Conservation (phyloP, 148 eudicot species). For the Nyssa sinensis region DNA sequence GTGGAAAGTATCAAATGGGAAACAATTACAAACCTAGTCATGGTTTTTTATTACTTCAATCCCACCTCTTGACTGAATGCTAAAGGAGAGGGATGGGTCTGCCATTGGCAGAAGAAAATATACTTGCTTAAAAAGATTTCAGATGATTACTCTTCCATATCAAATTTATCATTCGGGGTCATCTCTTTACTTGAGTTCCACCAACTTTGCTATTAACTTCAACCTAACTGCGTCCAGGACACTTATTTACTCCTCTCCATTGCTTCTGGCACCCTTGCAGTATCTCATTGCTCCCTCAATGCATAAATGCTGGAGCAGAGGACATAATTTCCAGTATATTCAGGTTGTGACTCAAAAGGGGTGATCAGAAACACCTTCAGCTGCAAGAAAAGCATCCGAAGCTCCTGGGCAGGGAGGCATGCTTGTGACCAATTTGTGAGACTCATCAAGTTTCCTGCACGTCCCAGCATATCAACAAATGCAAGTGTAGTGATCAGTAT, state of each 20-base stretch:
- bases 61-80: too few species aligned
- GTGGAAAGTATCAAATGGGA: too few species aligned
- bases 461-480: conserved; percentile 49
- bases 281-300: conserved; percentile 44
- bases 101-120: too few species aligned
- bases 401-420: conserved; percentile 44
- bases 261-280: conserved; percentile 31
- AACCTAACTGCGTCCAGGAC: conserved; percentile 43
- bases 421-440: conserved; percentile 28
- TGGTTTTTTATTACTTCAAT: too few species aligned
- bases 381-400: conserved; percentile 47
- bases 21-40: too few species aligned
- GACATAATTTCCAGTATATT: conserved; percentile 45
- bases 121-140: too few species aligned
- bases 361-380: conserved; percentile 38
- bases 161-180: too few species aligned
- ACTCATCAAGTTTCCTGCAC: conserved; percentile 45
- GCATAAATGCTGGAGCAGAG: conserved; percentile 53
- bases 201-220: too few species aligned
- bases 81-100: too few species aligned
- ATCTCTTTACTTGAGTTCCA: too few species aligned
- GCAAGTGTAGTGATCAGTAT: conserved; percentile 50
- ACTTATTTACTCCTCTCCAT: conserved; percentile 35
- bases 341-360: conserved; percentile 38
- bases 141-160: too few species aligned